These are phyloP conservation scores for Coemansia sp. DNA, from an alignment of 192 early-diverging fungal genomes.

Conservation along the genomic window DNA sequence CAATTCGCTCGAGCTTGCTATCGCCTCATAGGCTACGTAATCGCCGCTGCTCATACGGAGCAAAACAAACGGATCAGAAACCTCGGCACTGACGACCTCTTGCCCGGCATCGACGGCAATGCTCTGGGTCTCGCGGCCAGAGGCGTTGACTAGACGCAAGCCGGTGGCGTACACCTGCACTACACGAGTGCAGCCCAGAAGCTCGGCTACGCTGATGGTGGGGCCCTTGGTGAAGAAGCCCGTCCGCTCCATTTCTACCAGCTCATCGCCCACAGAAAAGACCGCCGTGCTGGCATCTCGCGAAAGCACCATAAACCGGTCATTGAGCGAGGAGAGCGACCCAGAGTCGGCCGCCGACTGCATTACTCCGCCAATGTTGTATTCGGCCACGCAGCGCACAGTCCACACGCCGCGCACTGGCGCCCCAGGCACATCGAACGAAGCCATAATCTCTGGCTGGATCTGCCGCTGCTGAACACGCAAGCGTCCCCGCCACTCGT, in stretches of 20 bases:
- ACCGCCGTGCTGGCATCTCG: constrained; percentile 51
- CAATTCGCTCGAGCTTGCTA: constrained; percentile 47
- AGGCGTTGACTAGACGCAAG: constrained; percentile 65
- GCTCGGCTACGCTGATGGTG: constrained; percentile 73
- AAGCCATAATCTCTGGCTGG: constrained; percentile 59
- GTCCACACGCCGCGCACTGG: constrained; percentile 46
- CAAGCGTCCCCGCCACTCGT: constrained; percentile 58
- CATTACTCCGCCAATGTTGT: constrained; percentile 50
- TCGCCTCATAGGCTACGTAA: constrained; percentile 59
- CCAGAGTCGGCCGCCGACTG: constrained; percentile 29
- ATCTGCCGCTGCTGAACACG: constrained; percentile 62
- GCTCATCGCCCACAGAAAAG: constrained; percentile 76
- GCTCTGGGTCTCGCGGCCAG: constrained; percentile 33
- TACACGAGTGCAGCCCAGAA: constrained; percentile 68
- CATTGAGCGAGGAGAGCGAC: constrained; percentile 23
- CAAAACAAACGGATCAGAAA: constrained; percentile 81
- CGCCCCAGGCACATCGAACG: constrained; percentile 55
- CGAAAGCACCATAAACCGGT: constrained; percentile 47
- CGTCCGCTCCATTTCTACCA: constrained; percentile 67
- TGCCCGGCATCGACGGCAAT: constrained; percentile 13
- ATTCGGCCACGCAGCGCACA: constrained; percentile 32
- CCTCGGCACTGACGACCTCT: constrained; percentile 66
- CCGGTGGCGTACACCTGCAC: constrained; percentile 83
- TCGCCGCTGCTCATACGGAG: constrained; percentile 65
- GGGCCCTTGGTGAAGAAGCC: constrained; percentile 74